phyloP scores from a whole-genome alignment of 148 eudicot species.

The Linanthus parryae region DNA sequence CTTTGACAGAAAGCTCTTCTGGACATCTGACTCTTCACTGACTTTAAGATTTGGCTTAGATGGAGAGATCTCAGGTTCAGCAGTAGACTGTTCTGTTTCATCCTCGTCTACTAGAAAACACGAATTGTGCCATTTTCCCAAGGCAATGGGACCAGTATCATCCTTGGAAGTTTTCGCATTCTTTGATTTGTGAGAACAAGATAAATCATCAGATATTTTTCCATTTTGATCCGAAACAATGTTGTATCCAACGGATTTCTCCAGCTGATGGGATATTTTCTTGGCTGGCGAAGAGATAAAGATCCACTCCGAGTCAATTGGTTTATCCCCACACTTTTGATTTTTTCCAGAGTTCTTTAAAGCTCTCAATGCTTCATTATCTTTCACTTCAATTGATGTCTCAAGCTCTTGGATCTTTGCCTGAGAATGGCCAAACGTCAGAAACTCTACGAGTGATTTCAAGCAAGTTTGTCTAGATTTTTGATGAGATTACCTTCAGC shows the following conservation, averaged over 20 bases:
- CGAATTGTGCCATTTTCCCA: constrained; percentile 18
- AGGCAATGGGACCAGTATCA: constrained; percentile 11
- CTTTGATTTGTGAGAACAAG: constrained; percentile 19
- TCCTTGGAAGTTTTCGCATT: constrained; percentile 15
- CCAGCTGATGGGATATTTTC: constrained; percentile 17
- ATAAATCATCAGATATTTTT: constrained; percentile 9
- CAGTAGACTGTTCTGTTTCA: constrained; percentile 15
- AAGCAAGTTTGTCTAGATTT: too few relatives aligned
- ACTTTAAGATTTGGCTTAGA: constrained; percentile 9
- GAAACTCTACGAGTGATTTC: too few relatives aligned
- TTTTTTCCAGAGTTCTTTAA: constrained; percentile 43
- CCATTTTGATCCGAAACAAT: constrained; percentile 36
- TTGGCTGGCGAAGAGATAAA: constrained; percentile 16
- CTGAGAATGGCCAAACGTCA: constrained; percentile 24
- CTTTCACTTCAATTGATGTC: constrained; percentile 55
- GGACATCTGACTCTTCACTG: constrained; percentile 4
- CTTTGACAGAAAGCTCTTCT: constrained; percentile 13
- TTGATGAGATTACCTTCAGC: constrained; percentile 49
- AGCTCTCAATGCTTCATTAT: constrained; percentile 59
- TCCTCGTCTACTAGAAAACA: constrained; percentile 23
- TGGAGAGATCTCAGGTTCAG: constrained; percentile 3
- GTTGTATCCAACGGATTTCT: constrained; percentile 20
- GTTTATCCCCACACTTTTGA: not conserved
- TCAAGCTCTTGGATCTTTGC: constrained; percentile 66
- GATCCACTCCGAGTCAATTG: constrained; percentile 10